phyloP scores from a whole-genome alignment of 2,329 filamentous ascomycete species.

The Colletotrichum theobromicola region DNA sequence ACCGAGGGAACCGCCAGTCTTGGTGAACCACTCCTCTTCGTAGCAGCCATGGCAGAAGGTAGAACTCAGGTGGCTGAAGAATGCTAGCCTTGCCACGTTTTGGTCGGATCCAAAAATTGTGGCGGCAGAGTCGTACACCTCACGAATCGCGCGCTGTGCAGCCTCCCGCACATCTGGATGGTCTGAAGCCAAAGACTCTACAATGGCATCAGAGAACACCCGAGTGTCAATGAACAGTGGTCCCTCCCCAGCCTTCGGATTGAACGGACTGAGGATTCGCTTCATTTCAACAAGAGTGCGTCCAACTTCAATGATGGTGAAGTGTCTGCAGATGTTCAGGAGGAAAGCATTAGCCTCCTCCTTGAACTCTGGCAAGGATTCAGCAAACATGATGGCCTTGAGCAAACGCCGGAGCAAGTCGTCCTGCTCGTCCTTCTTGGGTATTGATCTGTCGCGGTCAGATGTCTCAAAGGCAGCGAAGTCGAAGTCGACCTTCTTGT shows the following conservation, averaged over 20 bases:
- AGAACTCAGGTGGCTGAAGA: constrained; percentile 83
- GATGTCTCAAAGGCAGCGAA: constrained; percentile 75
- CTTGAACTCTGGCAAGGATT: constrained; percentile 81
- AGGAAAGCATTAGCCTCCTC: constrained; percentile 78
- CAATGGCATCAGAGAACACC: constrained; percentile 85
- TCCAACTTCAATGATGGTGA: constrained; percentile 88
- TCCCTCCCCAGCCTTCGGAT: constrained; percentile 86
- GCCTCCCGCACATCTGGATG: constrained; percentile 79
- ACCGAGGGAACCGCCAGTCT: constrained; percentile 88
- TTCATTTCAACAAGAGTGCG: constrained; percentile 82
- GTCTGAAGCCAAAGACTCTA: constrained; percentile 89
- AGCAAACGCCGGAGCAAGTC: constrained; percentile 82
- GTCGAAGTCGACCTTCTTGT: constrained; percentile 73
- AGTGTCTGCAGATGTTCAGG: constrained; percentile 83
- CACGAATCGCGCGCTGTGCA: constrained; percentile 78
- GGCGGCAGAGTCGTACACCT: constrained; percentile 76
- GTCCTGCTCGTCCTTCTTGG: constrained; percentile 88
- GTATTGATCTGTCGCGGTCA: constrained; percentile 81
- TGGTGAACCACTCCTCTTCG: constrained; percentile 98
- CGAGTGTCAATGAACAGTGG: constrained; percentile 86
- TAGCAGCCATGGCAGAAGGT: constrained; percentile 95
- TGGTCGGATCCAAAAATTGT: constrained; percentile 80
- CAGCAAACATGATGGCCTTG: constrained; percentile 86
- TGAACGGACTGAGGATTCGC: constrained; percentile 78
- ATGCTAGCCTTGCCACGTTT: constrained; percentile 76